Conservation (phyloP, 1,284 basidiomycete genomes). For the Waitea zeae region DNA sequence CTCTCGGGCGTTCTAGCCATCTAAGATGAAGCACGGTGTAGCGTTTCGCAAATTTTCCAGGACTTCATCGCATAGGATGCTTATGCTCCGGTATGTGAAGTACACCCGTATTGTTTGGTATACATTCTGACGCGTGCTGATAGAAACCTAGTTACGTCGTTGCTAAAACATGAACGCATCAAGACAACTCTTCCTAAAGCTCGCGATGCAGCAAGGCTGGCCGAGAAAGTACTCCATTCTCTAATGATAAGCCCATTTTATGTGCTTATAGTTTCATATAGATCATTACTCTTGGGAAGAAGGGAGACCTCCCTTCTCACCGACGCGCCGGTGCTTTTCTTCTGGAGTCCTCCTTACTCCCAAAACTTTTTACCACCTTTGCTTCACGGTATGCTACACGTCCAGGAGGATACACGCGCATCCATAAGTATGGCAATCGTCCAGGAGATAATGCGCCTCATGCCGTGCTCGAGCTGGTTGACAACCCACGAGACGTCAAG, state of each 20-base stretch:
- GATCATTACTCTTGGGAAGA: conserved; percentile 85
- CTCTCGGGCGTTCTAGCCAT: too few relatives aligned
- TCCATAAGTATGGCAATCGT: conserved; percentile 80
- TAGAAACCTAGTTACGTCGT: conserved; percentile 91
- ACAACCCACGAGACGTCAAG: conserved; percentile 80
- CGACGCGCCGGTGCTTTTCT: conserved; percentile 60
- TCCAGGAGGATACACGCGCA: conserved; percentile 90
- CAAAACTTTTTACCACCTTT: conserved; percentile 72
- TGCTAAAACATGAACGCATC: conserved; percentile 93
- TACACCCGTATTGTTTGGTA: conserved; percentile 1
- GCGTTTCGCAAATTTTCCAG: conserved; percentile 81
- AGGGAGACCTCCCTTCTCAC: conserved; percentile 47
- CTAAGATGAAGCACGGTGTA: conserved; percentile 82
- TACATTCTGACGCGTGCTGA: conserved; percentile 5
- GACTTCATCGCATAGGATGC: conserved; percentile 72
- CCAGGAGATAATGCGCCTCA: conserved; percentile 87
- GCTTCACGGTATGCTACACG: conserved; percentile 70
- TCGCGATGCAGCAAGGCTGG: conserved; percentile 77
- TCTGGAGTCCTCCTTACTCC: conserved; percentile 49
- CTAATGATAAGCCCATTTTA: conserved; percentile 5
- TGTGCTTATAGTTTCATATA: conserved; percentile 14
- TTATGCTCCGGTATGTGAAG: conserved; percentile 60
- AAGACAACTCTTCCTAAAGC: conserved; percentile 95
- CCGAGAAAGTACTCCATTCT: conserved; percentile 98
- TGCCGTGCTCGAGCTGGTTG: conserved; percentile 88